These are phyloP conservation scores for Trichaptum fuscoviolaceum DNA, from an alignment of 768 basidiomycete species.

Conservation along the genomic window DNA sequence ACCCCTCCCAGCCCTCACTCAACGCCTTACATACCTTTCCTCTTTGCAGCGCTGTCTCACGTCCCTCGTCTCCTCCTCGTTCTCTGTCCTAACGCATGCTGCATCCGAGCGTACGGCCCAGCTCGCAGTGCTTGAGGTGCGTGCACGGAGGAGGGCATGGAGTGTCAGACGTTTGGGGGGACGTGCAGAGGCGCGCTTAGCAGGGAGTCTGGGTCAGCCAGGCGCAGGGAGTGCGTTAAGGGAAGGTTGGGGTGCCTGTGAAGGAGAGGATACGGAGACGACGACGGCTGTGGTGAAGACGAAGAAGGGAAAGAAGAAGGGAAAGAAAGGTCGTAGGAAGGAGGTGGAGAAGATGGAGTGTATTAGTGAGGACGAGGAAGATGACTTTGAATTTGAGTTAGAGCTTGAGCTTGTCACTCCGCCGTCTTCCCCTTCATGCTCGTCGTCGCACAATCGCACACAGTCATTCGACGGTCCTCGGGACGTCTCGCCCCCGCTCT, in stretches of 20 bases:
- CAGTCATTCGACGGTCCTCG: background rate
- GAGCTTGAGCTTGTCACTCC: background rate
- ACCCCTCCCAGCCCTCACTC: constrained; percentile 22
- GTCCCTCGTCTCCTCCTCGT: constrained; percentile 21
- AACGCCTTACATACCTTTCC: constrained; percentile 32
- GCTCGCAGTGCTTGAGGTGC: constrained; percentile 42
- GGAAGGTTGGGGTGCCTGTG: background rate
- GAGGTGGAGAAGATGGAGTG: background rate
- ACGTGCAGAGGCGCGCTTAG: background rate
- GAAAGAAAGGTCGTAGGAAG: background rate
- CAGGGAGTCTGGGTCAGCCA: background rate
- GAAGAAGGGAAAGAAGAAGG: background rate
- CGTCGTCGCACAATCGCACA: background rate
- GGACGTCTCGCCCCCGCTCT: background rate
- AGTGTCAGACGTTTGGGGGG: background rate
- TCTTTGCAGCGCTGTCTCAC: constrained; percentile 38
- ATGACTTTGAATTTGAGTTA: background rate
- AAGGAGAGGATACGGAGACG: background rate
- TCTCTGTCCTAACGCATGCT: constrained; percentile 27
- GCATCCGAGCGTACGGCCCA: constrained; percentile 28
- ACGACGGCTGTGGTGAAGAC: background rate
- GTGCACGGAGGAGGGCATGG: constrained; percentile 64
- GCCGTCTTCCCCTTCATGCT: background rate
- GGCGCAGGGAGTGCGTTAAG: background rate
- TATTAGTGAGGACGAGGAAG: background rate